Evolutionary conservation across 202 grass and related monocot genomes (phyloP), one percentile per base, ranked within the genome.

Genomic region (Carex sylvatica): DNA sequence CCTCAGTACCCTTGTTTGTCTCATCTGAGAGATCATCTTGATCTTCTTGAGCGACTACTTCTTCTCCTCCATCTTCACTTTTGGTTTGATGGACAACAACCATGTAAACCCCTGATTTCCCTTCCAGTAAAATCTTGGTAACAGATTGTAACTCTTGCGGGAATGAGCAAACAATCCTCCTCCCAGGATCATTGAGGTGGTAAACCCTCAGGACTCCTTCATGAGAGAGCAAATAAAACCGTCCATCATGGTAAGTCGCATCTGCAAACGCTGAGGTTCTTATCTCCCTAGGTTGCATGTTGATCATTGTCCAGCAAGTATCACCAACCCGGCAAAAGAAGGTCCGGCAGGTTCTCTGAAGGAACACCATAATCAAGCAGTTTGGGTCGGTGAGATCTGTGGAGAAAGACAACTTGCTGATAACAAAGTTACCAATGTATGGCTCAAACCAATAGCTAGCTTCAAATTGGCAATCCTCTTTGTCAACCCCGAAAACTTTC

Each of bases 241-340:
- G 6, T 16, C n/a, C 69, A 20, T 73, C 40, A 19, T 40, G 44
- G 33, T 42, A 73, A 18, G 69, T 73, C 35, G 35, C 69, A 42
- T 73, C 69, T 49, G 46, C 46, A 0, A 49, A 49, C 10, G 11
- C 46, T 49, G 0, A 0, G 0, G 10, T 49, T 49, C 11, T 11
- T 73, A 73, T 73, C 30, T 47, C 31, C 69, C 4, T 10, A 16
- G 36, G 33, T 40, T 49, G 16, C 35, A 73, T 49, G 13, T 73
- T 49, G 9, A 73, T 13, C 33, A 73, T 10, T 35, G 69, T 73
- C 69, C 69, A 73, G 69, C 69, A 49, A 5, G 31, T 16, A 20
- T 73, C 69, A 15, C 69, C 69, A 8, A 73, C 69, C 31, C 69
- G 69, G 15, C 69, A 73, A 31, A 73, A 73, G 31, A 73, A 20